Base-by-base conservation (phyloP, 2,329 filamentous ascomycete genomes). In the Mycosphaerella arachidis region DNA sequence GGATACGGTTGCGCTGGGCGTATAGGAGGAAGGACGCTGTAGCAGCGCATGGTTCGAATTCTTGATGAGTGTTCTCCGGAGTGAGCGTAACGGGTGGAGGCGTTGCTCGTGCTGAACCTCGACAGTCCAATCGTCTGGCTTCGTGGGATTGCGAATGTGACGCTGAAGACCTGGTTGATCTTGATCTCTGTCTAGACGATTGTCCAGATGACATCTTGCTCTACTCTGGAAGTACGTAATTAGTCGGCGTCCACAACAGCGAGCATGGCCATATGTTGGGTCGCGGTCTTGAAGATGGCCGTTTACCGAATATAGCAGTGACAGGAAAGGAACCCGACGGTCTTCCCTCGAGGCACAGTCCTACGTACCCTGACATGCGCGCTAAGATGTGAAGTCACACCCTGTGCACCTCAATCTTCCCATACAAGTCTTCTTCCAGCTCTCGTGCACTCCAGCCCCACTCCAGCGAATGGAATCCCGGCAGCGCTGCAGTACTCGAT, bases 11-110 rank as follows among this genome's bases (percentile, higher is more conserved):
- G 33, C 91, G 89, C 73, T 97, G 83, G 27, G 91, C 87, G 75
- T 95, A 97, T 29, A 99, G 83, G 66, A 99, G 89, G 79, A 94
- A 89, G 27, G 91, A 91, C 1, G 90, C 91, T 4, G 94, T 97
- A 31, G 94, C 92, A 18, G 92, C 91, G 74, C 90, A 95, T 59
- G 94, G 90, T 68, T 94, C 89, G 68, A 97, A 91, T 63, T 86
- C 77, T 62, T 76, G 74, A 55, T 82, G 77, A 63, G 73, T 70
- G 67, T 75, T 77, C 43, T 78, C 75, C 4, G 78, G 77, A 6
- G 78, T 79, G 53, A 78, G 70, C 56, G 73, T 75, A 9, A 74
- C 74, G 8, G 76, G 77, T 33, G 77, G 78, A 43, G 77, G 78
- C 20, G 66, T 71, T 31, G 63, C 64, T 55, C 64, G 59, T 30